phyloP scores from a whole-genome alignment of 345 rosid species.

The Euphorbia pulcherrima region DNA sequence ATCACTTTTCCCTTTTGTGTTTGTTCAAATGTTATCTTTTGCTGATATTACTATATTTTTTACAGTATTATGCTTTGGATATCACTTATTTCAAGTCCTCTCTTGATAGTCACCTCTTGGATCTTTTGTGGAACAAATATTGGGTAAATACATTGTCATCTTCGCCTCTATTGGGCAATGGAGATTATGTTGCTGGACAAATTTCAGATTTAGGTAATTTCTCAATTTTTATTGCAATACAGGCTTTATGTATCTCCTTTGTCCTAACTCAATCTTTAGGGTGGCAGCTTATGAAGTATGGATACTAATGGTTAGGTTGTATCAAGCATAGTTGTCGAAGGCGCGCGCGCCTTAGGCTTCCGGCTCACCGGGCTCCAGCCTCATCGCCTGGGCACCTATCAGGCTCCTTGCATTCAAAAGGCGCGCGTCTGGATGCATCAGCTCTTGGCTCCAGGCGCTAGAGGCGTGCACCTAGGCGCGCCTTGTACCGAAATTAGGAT shows the following conservation, averaged over 20 bases:
- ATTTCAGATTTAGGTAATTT: constrained; percentile 90
- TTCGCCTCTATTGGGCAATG: constrained; percentile 94
- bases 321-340: background rate
- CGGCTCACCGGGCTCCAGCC: no score
- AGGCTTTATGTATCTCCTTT: background rate
- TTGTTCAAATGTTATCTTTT: background rate
- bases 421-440: no score
- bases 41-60: constrained; percentile 19
- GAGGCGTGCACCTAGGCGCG: no score
- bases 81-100: constrained; percentile 95
- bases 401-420: no score
- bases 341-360: no score
- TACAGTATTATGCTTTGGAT: constrained; percentile 88
- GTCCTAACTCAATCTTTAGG: background rate
- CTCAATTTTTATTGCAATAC: background rate
- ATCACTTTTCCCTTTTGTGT: background rate
- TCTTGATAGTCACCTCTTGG: constrained; percentile 94
- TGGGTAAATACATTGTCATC: constrained; percentile 98
- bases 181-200: constrained; percentile 98
- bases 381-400: no score
- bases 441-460: no score
- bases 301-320: background rate
- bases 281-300: background rate
- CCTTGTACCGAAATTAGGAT: no score
- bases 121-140: constrained; percentile 94